Evolutionary conservation across 768 basidiomycete genomes (phyloP).

Genomic region (Suillus lakei): DNA sequence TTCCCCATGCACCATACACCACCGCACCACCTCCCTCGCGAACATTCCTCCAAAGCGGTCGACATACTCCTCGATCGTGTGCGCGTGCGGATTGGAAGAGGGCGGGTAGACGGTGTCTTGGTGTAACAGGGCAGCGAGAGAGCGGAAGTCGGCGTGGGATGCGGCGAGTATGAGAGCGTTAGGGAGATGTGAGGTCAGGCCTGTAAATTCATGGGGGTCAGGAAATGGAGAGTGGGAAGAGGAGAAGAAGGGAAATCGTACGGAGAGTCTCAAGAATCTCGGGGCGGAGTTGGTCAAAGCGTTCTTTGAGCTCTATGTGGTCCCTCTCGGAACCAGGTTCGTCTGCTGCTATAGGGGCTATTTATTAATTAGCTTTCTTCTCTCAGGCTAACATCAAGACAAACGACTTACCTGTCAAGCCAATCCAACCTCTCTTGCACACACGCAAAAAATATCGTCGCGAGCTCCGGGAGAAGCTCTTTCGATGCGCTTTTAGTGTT

Average conservation of each 20-base stretch:
- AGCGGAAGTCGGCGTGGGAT: slow-evolving; percentile 82
- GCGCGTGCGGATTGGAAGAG: slow-evolving; percentile 63
- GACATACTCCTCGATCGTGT: slow-evolving; percentile 72
- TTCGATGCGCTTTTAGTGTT: slow-evolving; percentile 16
- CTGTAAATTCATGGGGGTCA: slow-evolving; percentile 40
- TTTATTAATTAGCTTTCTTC: slow-evolving; percentile 7
- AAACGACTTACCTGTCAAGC: slow-evolving; percentile 57
- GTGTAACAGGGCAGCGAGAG: slow-evolving; percentile 85
- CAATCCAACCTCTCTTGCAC: slow-evolving; percentile 72
- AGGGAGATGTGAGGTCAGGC: slow-evolving; percentile 64
- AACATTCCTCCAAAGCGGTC: slow-evolving; percentile 82
- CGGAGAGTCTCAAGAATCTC: slow-evolving; percentile 81
- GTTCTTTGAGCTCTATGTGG: slow-evolving; percentile 60
- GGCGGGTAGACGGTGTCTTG: slow-evolving; percentile 66
- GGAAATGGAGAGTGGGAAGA: slow-evolving; percentile 6
- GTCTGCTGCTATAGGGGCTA: slow-evolving; percentile 51
- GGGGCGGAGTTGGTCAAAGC: slow-evolving; percentile 74
- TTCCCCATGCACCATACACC: slow-evolving; percentile 92
- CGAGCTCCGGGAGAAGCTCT: slow-evolving; percentile 66
- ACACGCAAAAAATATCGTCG: slow-evolving; percentile 64
- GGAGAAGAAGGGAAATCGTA: slow-evolving; percentile 39
- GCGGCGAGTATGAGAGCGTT: slow-evolving; percentile 86
- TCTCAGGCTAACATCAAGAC: neutral
- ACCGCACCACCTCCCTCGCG: slow-evolving; percentile 86
- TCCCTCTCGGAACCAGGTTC: slow-evolving; percentile 59